A percentile compares a stretch with the other conserved stretches of the same genome.
Evolutionary conservation across 768 basidiomycete species (phyloP).

Genomic region (Antrodiella citrinella): DNA sequence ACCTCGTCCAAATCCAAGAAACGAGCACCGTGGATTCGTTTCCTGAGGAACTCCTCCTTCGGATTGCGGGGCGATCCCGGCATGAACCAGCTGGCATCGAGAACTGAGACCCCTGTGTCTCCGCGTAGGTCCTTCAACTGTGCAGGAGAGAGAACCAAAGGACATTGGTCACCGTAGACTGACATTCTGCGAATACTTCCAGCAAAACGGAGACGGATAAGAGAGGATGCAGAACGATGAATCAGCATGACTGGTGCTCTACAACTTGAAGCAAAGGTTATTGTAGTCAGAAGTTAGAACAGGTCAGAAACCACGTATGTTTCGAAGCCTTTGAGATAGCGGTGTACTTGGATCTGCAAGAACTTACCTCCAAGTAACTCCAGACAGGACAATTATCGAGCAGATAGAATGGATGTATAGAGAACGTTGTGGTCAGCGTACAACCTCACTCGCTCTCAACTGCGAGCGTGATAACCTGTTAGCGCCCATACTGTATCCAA

Average conservation of each 20-base stretch:
- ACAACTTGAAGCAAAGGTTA: too few relatives aligned
- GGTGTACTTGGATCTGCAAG: too few relatives aligned
- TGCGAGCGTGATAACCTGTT: too few relatives aligned
- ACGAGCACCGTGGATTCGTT: slow-evolving; percentile 62
- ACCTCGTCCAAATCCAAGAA: slow-evolving; percentile 80
- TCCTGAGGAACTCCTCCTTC: slow-evolving; percentile 55
- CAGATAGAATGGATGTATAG: too few relatives aligned
- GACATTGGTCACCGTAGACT: slow-evolving; percentile 27
- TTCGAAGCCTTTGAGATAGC: too few relatives aligned
- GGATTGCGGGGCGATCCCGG: slow-evolving; percentile 73
- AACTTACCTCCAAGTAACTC: too few relatives aligned
- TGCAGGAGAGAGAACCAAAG: slow-evolving; percentile 46
- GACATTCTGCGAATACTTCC: slow-evolving; percentile 28
- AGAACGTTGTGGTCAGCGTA: too few relatives aligned
- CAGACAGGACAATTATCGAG: too few relatives aligned
- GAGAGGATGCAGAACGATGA: neutral
- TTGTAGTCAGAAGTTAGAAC: too few relatives aligned
- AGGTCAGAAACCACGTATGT: too few relatives aligned
- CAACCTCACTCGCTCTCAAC: too few relatives aligned
- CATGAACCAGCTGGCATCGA: slow-evolving; percentile 93
- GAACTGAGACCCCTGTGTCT: slow-evolving; percentile 32
- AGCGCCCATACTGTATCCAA: too few relatives aligned
- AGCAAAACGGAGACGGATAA: slow-evolving; percentile 2
- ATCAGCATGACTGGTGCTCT: neutral
- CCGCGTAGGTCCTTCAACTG: slow-evolving; percentile 31